phyloP scores from a whole-genome alignment of 129 eudicot genomes.

The Tagetes patula region DNA sequence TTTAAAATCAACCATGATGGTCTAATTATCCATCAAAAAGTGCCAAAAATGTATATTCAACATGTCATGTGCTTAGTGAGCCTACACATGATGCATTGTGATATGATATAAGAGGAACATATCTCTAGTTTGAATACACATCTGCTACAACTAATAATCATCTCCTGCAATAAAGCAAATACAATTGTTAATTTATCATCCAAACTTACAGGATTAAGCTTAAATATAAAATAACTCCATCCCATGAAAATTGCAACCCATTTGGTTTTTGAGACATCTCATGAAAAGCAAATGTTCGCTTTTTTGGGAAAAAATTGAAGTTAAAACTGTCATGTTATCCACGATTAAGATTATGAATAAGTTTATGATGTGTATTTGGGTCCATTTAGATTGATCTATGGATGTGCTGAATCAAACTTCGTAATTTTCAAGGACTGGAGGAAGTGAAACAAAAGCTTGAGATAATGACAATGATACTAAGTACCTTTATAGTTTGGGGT shows the following conservation, averaged over 20 bases:
- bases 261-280: constrained; percentile 1
- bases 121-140: not conserved
- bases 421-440: constrained; percentile 3
- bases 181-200: constrained; percentile 10
- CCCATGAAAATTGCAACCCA: not conserved
- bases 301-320: not conserved
- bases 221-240: not conserved
- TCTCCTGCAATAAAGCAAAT: constrained; percentile 11
- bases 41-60: constrained; percentile 19
- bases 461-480: not conserved
- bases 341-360: not conserved
- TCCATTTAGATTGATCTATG: not conserved
- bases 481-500: constrained; percentile 13
- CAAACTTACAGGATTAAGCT: not conserved
- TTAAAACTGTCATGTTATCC: constrained; percentile 2
- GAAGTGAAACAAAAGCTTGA: constrained; percentile 14
- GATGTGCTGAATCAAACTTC: not conserved
- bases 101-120: not conserved
- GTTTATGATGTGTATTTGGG: constrained; percentile 8
- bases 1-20: constrained; percentile 17
- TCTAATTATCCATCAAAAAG: constrained; percentile 21
- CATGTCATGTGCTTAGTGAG: constrained; percentile 1
- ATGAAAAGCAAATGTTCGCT: not conserved
- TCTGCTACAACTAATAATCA: constrained; percentile 1
- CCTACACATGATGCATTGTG: constrained; percentile 11